Conservation (phyloP, 2,329 filamentous ascomycete species). For the Calonectria leucothoes region DNA sequence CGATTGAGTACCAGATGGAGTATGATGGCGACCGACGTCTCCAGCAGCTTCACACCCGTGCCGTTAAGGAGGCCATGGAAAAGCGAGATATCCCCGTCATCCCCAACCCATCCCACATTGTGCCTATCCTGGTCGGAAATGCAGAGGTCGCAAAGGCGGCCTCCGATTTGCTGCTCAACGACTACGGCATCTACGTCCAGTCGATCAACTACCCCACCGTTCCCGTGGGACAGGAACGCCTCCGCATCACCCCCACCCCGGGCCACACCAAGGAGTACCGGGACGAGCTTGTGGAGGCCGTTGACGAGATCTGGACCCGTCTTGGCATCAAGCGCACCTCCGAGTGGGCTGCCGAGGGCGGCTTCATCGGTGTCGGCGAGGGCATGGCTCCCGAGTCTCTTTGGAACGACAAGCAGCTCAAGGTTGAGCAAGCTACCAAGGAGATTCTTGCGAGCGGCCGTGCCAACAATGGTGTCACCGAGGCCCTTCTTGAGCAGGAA, state of each 20-base stretch:
- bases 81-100: constrained; percentile 93
- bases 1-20: constrained; percentile 92
- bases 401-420: constrained; percentile 92
- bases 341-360: constrained; percentile 90
- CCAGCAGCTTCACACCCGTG: constrained; percentile 95
- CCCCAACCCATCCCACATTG: constrained; percentile 96
- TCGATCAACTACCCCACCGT: constrained; percentile 99
- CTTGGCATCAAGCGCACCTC: constrained; percentile 92
- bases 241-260: constrained; percentile 95
- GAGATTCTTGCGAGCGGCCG: constrained; percentile 65
- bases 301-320: constrained; percentile 90
- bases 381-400: constrained; percentile 75
- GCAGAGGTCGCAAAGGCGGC: constrained; percentile 92
- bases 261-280: constrained; percentile 89
- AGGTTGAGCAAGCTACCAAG: constrained; percentile 73
- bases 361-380: constrained; percentile 94
- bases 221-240: constrained; percentile 95
- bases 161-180: constrained; percentile 89
- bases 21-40: constrained; percentile 89
- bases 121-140: constrained; percentile 93
- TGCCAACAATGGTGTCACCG: constrained; percentile 59
- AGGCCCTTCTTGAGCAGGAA: constrained; percentile 70
- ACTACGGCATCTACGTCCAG: constrained; percentile 96
- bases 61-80: constrained; percentile 86
- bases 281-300: constrained; percentile 83